Base-by-base conservation (phyloP, 2,329 filamentous ascomycete species). In the Fusarium begoniae region DNA sequence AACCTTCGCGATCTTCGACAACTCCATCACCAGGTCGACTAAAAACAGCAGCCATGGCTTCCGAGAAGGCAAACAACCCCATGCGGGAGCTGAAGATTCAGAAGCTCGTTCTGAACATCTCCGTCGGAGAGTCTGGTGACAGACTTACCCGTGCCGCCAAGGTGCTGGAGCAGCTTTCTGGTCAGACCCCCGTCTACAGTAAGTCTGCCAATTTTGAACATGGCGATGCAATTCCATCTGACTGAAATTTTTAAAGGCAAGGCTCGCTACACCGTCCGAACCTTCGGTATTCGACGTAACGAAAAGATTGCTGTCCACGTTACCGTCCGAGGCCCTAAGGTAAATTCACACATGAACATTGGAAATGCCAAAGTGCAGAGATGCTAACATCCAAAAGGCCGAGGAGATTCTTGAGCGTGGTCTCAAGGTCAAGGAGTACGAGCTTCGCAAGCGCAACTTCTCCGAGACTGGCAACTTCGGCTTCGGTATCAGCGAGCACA, bases 371-470 rank as follows among this genome's bases (percentile, higher is more conserved):
- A 54, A 32, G 41, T 18, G 37, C 28, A 20, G 20, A 40, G 26
- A 50, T 44, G 58, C 78, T 82, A 78, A 83, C 75, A 72, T 28
- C 22, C 18, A 15, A 28, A 63, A 90, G 93, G 96, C 96, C 76
- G 96, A 99, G 92, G 96, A 99, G 89, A 99, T 99, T 84, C 93
- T 99, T 84, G 96, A 99, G 94, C 96, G 96, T 91, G 96, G 96
- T 86, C 93, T 99, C 86, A 99, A 99, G 93, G 96, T 99, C 92
- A 99, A 99, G 95, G 96, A 99, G 90, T 99, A 99, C 90, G 96
- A 99, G 88, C 91, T 99, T 83, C 93, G 94, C 89, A 98, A 96
- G 92, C 93, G 94, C 88, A 99, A 99, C 94, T 99, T 99, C 93
- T 96, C 93, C 85, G 94, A 98, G 92, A 98, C 96, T 79, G 96